Evolutionary conservation across 2,329 filamentous ascomycete genomes (phyloP), one percentile per base, ranked within the genome.

Genomic region (Plenodomus biglobosus): DNA sequence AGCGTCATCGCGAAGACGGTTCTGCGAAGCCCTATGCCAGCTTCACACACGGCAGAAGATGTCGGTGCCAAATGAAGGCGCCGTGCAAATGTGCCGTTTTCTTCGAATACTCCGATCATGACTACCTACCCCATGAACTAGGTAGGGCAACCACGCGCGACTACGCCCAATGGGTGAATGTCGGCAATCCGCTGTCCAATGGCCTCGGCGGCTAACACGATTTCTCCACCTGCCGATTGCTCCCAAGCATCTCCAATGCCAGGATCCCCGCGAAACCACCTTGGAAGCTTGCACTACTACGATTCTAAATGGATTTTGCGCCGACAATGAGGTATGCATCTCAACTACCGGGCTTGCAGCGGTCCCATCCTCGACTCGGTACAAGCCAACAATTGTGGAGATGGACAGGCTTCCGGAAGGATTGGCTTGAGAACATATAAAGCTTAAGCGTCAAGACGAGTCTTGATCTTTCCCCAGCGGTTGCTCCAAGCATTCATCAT

Each of bases 401-500:
- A 37, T 7, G 4, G 8, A 37, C 5, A 16, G 13, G 4, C 16
- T 18, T 8, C 8, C 19, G 4, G 15, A 18, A 37, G 19, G 8
- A 18, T 7, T 17, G 11, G 4, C 35, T 32, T 15, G 11, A 15
- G 13, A 32, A 3, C 15, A 32, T 32, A 32, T 32, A 37, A 17
- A 16, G 35, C 35, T 17, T 8, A 37, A 11, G 8, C 18, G n/a
- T n/a, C n/a, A 37, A 36, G 13, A 36, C 13, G 8, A 18, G 4
- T 37, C 35, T 20, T 6, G 15, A 5, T 15, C 6, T 5, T 37
- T 37, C 4, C 13, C 19, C 35, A 20, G 35, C 18, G 16, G 35
- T 35, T 19, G 41, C 42, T 30, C 8, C 13, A 27, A 18, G 35
- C 24, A 19, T n/a, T 34, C 44, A 56, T 37, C 37, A 63, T 62